Evolutionary conservation across 2,329 filamentous ascomycete species (phyloP), one percentile per base, ranked within the genome.

Genomic region (Epichloe gansuensis): DNA sequence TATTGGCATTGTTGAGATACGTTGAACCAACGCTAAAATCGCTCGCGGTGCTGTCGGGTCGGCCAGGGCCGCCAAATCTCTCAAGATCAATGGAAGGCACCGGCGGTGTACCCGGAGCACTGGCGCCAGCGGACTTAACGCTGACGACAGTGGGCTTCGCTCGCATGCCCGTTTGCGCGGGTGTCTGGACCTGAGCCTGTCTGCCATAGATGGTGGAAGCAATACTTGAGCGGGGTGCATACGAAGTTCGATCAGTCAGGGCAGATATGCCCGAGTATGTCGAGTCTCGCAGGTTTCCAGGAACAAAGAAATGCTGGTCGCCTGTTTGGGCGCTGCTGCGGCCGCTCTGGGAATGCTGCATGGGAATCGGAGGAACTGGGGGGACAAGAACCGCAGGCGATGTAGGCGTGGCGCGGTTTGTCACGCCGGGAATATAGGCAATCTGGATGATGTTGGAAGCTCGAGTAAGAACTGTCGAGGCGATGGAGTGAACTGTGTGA

Each of bases 381-480:
- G n/a, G 90, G 4, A 94, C 86, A 49, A 91, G 78, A 21, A 89
- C 73, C 40, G 81, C 82, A 3, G 88, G 87, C 0, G 89, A 91
- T n/a, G 85, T 84, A 5, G 87, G 86, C 7, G 84, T 83, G 12
- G 90, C 89, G 59, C 91, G 81, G 71, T 96, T 96, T 55, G 89
- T 96, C 61, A 97, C 90, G 54, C 93, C 93, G 13, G 93, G 93
- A 58, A 98, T 97, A 68, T 97, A 98, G 52, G 93, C 93, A 69
- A 98, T 98, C 71, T 97, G 93, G 62, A 98, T 98, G 65, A 98
- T 91, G 73, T 98, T 98, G 63, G 93, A 97, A 47, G 93, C 93
- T 56, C 93, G 84, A 17, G 93, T 97, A 55, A 96, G 79, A 54
- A 97, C 89, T 27, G 91, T 97, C 9, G 90, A 96, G 15, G 93